Conservation (phyloP, 495 filamentous ascomycete genomes). For the Hypoxylon cercidicola region DNA sequence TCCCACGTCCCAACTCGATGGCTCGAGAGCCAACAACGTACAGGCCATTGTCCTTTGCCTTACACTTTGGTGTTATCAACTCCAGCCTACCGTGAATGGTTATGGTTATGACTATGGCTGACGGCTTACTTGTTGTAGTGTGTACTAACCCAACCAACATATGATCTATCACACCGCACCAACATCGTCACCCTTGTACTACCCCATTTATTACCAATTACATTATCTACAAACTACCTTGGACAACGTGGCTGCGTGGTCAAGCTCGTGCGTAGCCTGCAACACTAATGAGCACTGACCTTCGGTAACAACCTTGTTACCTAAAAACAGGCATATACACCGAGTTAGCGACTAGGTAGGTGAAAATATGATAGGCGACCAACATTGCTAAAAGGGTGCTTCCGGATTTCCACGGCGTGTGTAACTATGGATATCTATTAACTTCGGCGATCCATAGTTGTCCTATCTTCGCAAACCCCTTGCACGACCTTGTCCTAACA, state of each 20-base stretch:
- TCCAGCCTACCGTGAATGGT: too few species aligned
- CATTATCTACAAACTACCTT: constrained; percentile 3
- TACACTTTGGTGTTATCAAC: too few species aligned
- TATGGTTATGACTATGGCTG: too few species aligned
- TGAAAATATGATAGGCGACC: constrained; percentile 9
- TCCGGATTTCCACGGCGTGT: constrained; percentile 4
- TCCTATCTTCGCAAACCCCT: constrained; percentile 29
- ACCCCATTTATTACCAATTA: constrained; percentile 1
- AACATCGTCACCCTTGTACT: constrained; percentile 25
- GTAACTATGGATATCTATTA: constrained; percentile 12
- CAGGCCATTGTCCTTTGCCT: too few species aligned
- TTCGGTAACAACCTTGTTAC: constrained; percentile 32
- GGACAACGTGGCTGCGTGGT: constrained; percentile 17
- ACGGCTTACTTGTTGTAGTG: too few species aligned
- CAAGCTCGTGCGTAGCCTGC: constrained; percentile 9
- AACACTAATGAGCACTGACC: constrained; percentile 13
- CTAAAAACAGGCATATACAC: constrained; percentile 26
- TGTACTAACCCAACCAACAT: not conserved
- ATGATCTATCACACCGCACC: constrained; percentile 4
- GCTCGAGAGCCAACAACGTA: too few species aligned
- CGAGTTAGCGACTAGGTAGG: constrained; percentile 18
- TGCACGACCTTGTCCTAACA: constrained; percentile 27
- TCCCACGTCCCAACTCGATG: too few species aligned
- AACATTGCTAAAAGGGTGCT: constrained; percentile 6
- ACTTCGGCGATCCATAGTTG: constrained; percentile 22